phyloP scores from a whole-genome alignment of 1,284 basidiomycete species.

The Cutaneotrichosporon sp. region DNA sequence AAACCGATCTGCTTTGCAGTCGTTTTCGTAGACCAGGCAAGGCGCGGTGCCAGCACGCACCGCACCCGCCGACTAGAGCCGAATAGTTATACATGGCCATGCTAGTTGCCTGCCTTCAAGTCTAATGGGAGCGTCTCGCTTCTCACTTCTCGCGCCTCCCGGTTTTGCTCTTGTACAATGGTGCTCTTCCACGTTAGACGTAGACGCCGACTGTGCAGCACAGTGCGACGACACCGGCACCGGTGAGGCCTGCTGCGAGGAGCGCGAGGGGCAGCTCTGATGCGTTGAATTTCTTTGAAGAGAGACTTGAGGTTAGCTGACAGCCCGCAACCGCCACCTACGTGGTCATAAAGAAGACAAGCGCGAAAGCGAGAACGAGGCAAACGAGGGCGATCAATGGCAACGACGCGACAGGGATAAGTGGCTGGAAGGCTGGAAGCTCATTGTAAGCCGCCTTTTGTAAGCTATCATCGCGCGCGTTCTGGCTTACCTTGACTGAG shows the following conservation, averaged over 20 bases:
- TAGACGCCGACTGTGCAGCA: constrained; percentile 83
- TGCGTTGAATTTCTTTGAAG: constrained; percentile 10
- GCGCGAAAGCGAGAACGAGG: constrained; percentile 65
- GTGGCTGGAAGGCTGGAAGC: constrained; percentile 62
- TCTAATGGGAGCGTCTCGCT: not conserved
- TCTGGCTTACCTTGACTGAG: constrained; percentile 14
- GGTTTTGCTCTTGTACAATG: no score
- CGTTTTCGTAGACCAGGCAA: no score
- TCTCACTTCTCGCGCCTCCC: no score
- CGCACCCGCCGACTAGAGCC: not conserved
- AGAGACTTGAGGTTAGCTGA: constrained; percentile 9
- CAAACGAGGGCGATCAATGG: constrained; percentile 69
- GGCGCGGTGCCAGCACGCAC: no score
- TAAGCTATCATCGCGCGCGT: constrained; percentile 3
- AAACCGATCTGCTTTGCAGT: no score
- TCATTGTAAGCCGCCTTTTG: constrained; percentile 55
- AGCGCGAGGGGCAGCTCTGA: constrained; percentile 64
- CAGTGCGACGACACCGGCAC: constrained; percentile 77
- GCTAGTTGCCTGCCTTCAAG: not conserved
- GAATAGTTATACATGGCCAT: not conserved
- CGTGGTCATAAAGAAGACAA: constrained; percentile 87
- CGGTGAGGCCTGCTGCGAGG: constrained; percentile 69
- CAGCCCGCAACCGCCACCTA: constrained; percentile 52
- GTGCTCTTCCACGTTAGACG: constrained; percentile 52
- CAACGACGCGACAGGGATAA: constrained; percentile 60